These are phyloP conservation scores for Hymenoscyphus occultus DNA, from an alignment of 2,329 filamentous ascomycete species.

Conservation along the genomic window DNA sequence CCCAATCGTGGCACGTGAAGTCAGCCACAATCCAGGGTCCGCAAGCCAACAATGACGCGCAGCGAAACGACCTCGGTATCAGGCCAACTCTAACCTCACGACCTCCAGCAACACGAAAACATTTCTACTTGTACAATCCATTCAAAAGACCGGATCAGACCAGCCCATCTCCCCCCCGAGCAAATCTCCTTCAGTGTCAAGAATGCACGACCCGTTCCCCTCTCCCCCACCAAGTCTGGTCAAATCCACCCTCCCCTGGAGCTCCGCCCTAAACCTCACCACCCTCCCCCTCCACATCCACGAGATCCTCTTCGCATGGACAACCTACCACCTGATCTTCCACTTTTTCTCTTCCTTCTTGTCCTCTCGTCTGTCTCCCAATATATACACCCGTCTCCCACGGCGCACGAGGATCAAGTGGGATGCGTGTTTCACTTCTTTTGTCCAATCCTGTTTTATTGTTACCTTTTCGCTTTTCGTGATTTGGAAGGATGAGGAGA, in stretches of 20 bases:
- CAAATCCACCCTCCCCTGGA: background rate
- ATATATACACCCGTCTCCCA: background rate
- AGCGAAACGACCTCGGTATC: too few species aligned
- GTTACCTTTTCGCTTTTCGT: background rate
- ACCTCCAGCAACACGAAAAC: too few species aligned
- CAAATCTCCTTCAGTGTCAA: background rate
- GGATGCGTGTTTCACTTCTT: background rate
- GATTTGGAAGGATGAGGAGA: background rate
- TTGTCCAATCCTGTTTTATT: background rate
- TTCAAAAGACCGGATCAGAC: background rate
- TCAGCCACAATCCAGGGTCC: too few species aligned
- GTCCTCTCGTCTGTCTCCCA: background rate
- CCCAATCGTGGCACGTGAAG: too few species aligned
- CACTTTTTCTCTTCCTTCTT: slow-evolving; percentile 40
- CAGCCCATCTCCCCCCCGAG: background rate
- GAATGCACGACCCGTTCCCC: background rate
- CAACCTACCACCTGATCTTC: slow-evolving; percentile 48
- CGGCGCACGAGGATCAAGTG: background rate
- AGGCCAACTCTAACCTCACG: too few species aligned
- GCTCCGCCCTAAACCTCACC: background rate
- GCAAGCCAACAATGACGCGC: too few species aligned
- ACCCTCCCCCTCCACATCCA: slow-evolving; percentile 1
- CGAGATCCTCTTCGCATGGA: background rate
- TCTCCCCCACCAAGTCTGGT: slow-evolving; percentile 1
- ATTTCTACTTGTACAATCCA: too few species aligned